Evolutionary conservation across 2,329 filamentous ascomycete species (phyloP).

Genomic region (Fusarium fracticaudum): DNA sequence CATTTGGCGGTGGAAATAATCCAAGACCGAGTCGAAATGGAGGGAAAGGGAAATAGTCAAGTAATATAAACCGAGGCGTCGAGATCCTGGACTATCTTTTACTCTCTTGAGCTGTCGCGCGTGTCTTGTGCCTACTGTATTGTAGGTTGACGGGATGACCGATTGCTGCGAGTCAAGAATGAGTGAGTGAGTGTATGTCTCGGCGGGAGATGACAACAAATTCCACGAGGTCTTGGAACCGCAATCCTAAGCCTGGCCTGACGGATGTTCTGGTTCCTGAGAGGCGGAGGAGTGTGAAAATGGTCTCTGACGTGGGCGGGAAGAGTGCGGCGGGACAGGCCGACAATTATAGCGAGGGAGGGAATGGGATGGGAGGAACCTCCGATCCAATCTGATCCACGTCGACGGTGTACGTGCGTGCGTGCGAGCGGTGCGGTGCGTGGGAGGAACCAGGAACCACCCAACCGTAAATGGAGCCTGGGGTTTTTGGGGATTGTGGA

Average conservation of each 20-base stretch:
- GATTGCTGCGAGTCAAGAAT: conserved; percentile 38
- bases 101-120: conserved; percentile 7
- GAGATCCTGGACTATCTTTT: background rate
- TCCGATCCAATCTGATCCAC: conserved; percentile 38
- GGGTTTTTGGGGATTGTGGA: conserved; percentile 36
- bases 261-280: conserved; percentile 24
- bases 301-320: conserved; percentile 39
- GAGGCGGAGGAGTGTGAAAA: conserved; percentile 25
- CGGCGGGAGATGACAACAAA: conserved; percentile 40
- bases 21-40: background rate
- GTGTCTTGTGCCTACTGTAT: background rate
- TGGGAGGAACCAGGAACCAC: conserved; percentile 39
- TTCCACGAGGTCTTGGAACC: conserved; percentile 39
- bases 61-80: conserved; percentile 15
- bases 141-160: conserved; percentile 24
- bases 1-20: conserved; percentile 31
- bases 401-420: conserved; percentile 1
- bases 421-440: background rate
- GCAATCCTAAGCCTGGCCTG: conserved; percentile 34
- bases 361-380: conserved; percentile 32
- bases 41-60: conserved; percentile 4
- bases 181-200: conserved; percentile 32
- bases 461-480: conserved; percentile 37
- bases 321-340: conserved; percentile 38
- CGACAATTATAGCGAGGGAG: conserved; percentile 39